phyloP scores from a whole-genome alignment of 768 basidiomycete species.

The Termitomyces eurrhizus region DNA sequence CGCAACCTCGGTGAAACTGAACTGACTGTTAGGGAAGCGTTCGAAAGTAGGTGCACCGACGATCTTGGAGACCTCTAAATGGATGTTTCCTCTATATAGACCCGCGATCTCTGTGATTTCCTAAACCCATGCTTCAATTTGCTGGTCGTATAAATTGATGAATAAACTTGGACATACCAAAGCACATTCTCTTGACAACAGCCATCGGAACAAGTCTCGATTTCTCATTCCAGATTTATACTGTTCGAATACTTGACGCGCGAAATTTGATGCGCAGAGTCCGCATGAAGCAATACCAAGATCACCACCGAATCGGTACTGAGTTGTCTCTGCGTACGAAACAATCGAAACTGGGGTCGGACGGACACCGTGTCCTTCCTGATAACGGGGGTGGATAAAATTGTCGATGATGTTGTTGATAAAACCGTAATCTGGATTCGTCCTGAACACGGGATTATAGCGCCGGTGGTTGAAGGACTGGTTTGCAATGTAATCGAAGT shows the following conservation, averaged over 20 bases:
- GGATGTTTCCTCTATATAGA: neutral
- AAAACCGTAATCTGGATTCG: neutral
- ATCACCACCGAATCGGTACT: neutral
- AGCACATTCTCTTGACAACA: neutral
- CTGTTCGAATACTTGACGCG: neutral
- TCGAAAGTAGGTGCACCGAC: neutral
- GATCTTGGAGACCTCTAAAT: neutral
- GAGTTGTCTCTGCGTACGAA: neutral
- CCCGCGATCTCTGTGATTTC: neutral
- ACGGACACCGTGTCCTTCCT: neutral
- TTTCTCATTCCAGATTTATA: neutral
- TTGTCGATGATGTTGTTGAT: neutral
- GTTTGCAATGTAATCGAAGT: neutral
- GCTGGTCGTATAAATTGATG: neutral
- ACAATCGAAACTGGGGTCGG: neutral
- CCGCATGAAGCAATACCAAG: neutral
- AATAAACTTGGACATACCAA: neutral
- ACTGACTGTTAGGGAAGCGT: too few species aligned
- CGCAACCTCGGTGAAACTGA: neutral
- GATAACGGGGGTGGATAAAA: neutral
- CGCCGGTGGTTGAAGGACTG: neutral
- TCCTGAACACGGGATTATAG: neutral
- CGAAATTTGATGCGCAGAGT: conserved; percentile 4
- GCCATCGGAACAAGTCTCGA: neutral
- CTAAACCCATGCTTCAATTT: neutral